phyloP scores from a whole-genome alignment of 164 flowering plant genomes.

The Houttuynia cordata region DNA sequence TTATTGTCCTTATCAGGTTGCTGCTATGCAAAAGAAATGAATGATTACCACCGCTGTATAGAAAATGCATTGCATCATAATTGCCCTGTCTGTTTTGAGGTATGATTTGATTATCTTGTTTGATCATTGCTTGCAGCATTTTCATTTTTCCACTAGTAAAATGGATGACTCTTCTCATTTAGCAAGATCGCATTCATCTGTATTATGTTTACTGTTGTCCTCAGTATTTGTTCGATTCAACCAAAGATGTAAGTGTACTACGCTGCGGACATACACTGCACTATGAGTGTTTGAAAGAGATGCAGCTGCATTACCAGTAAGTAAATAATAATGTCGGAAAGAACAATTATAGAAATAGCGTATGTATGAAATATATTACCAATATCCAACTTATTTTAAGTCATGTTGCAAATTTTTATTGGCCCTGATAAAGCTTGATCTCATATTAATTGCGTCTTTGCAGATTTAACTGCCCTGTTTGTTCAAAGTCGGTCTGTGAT shows the following conservation, averaged over 20 bases:
- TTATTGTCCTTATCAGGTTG: conserved; percentile 34
- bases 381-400: no score
- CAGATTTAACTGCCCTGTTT: conserved; percentile 79
- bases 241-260: conserved; percentile 51
- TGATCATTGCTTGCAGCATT: neutral
- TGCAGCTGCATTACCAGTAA: conserved; percentile 59
- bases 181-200: neutral
- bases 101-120: conserved; percentile 12
- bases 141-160: no score
- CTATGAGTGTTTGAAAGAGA: conserved; percentile 64
- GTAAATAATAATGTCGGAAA: conserved; percentile 1
- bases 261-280: conserved; percentile 82
- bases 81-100: conserved; percentile 92
- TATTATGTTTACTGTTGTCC: neutral
- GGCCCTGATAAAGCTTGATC: neutral
- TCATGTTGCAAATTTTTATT: no score
- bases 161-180: no score
- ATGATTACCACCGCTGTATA: conserved; percentile 57
- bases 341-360: no score
- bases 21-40: conserved; percentile 49
- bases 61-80: conserved; percentile 90
- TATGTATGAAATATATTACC: no score
- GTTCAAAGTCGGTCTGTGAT: conserved; percentile 68
- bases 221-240: conserved; percentile 85
- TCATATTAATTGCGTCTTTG: conserved; percentile 3